Evolutionary conservation across 352 stramenopile genomes (phyloP).

Genomic region (Albugo candida): DNA sequence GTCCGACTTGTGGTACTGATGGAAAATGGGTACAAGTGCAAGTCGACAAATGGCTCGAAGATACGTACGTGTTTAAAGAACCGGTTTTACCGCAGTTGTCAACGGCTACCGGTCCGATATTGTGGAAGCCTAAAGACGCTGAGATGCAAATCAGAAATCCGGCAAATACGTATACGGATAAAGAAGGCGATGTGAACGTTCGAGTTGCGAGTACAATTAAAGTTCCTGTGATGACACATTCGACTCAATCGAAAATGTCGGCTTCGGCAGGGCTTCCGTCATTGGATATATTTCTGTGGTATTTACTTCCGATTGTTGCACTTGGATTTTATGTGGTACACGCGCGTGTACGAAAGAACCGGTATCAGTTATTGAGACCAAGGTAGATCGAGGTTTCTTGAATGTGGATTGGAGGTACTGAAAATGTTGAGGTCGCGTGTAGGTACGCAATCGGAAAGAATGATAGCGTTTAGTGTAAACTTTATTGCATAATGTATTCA

Average conservation of each 20-base stretch:
- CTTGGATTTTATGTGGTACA: constrained; percentile 38
- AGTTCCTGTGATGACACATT: constrained; percentile 17
- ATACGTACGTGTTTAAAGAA: constrained; percentile 40
- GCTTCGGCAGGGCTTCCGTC: constrained; percentile 13
- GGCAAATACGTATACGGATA: constrained; percentile 27
- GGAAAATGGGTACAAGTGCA: constrained; percentile 37
- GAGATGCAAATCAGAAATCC: constrained; percentile 43
- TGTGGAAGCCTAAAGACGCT: constrained; percentile 43
- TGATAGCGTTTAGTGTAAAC: too few species aligned
- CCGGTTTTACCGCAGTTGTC: constrained; percentile 19
- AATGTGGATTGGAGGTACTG: too few species aligned
- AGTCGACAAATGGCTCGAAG: constrained; percentile 55
- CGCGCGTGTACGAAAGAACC: too few species aligned
- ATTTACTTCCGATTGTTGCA: constrained; percentile 43
- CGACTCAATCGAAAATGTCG: constrained; percentile 3
- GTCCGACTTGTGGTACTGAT: constrained; percentile 42
- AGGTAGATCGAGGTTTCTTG: too few species aligned
- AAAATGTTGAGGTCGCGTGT: too few species aligned
- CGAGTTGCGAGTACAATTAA: constrained; percentile 16
- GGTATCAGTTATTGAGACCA: too few species aligned
- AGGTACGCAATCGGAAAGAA: too few species aligned
- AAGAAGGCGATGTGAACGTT: constrained; percentile 2
- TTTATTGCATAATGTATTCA: too few species aligned
- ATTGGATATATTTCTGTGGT: constrained; percentile 63
- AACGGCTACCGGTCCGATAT: constrained; percentile 10